Conservation (phyloP, 495 filamentous ascomycete species). For the Penicillium arizonense region DNA sequence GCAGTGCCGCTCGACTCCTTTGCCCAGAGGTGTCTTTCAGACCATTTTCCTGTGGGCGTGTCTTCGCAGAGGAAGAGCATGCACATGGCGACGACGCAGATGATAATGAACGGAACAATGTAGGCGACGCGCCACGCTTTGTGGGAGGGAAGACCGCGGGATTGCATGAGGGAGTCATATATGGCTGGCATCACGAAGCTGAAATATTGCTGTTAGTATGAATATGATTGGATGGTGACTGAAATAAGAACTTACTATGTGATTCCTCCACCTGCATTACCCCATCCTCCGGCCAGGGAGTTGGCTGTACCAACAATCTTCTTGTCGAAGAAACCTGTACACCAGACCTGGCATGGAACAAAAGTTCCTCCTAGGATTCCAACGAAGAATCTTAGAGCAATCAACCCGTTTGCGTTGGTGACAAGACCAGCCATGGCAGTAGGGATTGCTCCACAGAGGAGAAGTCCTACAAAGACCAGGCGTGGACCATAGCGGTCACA, state of each 20-base stretch:
- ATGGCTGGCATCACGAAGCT: constrained; percentile 95
- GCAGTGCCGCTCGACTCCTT: constrained; percentile 16
- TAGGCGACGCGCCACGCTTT: constrained; percentile 84
- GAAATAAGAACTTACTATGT: constrained; percentile 43
- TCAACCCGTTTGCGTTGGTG: constrained; percentile 64
- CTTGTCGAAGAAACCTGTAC: constrained; percentile 94
- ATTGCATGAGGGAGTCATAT: constrained; percentile 71
- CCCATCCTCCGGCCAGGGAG: constrained; percentile 79
- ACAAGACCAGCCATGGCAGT: constrained; percentile 81
- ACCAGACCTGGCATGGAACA: constrained; percentile 96
- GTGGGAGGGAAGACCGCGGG: constrained; percentile 56
- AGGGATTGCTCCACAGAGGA: constrained; percentile 77
- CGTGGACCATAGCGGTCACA: constrained; percentile 87
- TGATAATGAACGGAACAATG: constrained; percentile 78
- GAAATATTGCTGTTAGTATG: not conserved
- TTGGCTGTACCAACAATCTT: constrained; percentile 92
- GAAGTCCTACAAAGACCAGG: constrained; percentile 70
- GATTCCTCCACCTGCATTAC: constrained; percentile 90
- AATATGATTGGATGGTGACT: not conserved
- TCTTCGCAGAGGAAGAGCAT: constrained; percentile 80
- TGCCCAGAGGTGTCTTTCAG: constrained; percentile 58
- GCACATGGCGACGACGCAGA: constrained; percentile 58
- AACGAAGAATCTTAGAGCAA: constrained; percentile 84
- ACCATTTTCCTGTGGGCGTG: constrained; percentile 82
- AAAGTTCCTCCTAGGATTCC: constrained; percentile 90